Conservation (phyloP, 108 stramenopile genomes). For the Epithemia pelagica region DNA sequence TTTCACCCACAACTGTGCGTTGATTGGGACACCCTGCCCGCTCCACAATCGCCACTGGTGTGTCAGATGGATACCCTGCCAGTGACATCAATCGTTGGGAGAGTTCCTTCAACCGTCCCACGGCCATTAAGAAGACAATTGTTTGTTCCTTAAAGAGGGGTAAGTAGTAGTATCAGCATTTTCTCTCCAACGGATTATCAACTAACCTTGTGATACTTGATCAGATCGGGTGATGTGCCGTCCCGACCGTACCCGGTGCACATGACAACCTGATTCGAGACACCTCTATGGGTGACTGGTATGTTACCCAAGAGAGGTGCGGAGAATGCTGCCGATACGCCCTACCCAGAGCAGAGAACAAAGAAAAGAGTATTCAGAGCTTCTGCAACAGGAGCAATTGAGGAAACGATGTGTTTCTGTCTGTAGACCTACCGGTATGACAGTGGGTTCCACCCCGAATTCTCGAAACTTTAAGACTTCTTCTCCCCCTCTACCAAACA, state of each 20-base stretch:
- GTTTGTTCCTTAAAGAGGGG: slow-evolving; percentile 68
- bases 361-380: background rate
- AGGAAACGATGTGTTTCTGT: background rate
- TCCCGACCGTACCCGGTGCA: slow-evolving; percentile 87
- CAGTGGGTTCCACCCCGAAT: slow-evolving; percentile 70
- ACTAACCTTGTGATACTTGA: slow-evolving; percentile 60
- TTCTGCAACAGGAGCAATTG: background rate
- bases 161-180: background rate
- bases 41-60: slow-evolving; percentile 83
- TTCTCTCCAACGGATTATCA: background rate
- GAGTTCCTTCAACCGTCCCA: slow-evolving; percentile 64
- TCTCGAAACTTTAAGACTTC: slow-evolving; percentile 88
- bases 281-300: slow-evolving; percentile 94
- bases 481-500: slow-evolving; percentile 96
- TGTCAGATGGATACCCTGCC: slow-evolving; percentile 67
- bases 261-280: slow-evolving; percentile 92
- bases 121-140: slow-evolving; percentile 87
- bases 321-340: slow-evolving; percentile 90
- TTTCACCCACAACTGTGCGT: slow-evolving; percentile 69
- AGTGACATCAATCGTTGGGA: slow-evolving; percentile 40
- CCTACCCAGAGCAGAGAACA: slow-evolving; percentile 26
- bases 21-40: slow-evolving; percentile 77
- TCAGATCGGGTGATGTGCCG: slow-evolving; percentile 74
- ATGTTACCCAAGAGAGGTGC: slow-evolving; percentile 92
- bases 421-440: slow-evolving; percentile 64